Evolutionary conservation across 2,329 filamentous ascomycete genomes (phyloP), one percentile per base, ranked within the genome.

Genomic region (Emergomyces orientalis): DNA sequence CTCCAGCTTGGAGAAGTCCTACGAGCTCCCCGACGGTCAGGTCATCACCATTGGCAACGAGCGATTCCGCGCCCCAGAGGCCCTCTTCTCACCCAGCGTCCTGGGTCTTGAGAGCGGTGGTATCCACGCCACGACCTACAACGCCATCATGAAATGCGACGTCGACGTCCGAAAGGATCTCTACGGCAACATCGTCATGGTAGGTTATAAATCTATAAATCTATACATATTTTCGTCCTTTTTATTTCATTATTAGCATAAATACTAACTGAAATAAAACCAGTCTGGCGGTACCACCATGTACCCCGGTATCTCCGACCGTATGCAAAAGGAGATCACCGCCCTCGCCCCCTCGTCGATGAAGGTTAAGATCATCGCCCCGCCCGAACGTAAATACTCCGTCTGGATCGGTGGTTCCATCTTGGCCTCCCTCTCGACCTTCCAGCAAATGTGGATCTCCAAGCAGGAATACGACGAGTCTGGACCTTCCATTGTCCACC

Each of bases 391-490:
- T 83, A 99, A 99, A 88, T 99, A 99, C 91, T 97, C 94, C 69
- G 94, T 99, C 86, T 99, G 94, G 94, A 99, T 99, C 80, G 94
- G 94, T 94, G 94, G 94, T 87, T 99, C 94, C 81, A 99, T 99
- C 84, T 84, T 99, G 77, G 94, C 94, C 74, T 99, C 94, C 69
- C 90, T 99, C 76, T 99, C 94, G 73, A 99, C 94, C 82, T 99
- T 99, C 93, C 94, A 99, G 87, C 94, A 99, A 85, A 99, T 99
- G 94, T 99, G 94, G 94, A 97, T 99, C 88, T 99, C 94, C 76
- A 99, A 99, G 91, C 94, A 99, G 85, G 93, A 97, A 86, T 97
- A 97, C 88, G 94, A 99, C 85, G 94, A 97, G 91, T 94, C 89
- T 81, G 93, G 93, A 83, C 94, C 93, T 75, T 97, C 92, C 77